These are phyloP conservation scores for Pyropia yezoensis DNA, from an alignment of 23 red algal genomes.

Conservation along the genomic window DNA sequence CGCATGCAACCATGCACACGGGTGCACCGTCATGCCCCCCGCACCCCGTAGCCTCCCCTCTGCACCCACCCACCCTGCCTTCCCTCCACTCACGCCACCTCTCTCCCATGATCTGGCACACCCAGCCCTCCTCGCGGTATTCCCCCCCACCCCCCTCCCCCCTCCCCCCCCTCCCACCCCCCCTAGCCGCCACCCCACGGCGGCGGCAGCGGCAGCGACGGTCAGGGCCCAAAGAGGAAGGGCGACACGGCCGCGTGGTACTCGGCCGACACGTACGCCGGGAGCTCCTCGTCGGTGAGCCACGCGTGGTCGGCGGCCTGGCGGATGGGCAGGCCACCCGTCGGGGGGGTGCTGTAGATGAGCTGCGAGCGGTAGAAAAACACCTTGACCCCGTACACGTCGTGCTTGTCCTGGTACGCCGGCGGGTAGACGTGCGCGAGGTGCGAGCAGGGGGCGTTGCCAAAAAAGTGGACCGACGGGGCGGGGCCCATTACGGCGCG, in stretches of 20 bases:
- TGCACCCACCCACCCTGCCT: too few relatives aligned
- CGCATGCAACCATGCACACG: too few relatives aligned
- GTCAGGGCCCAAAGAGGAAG: neutral
- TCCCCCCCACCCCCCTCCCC: too few relatives aligned
- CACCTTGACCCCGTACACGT: conserved; percentile 75
- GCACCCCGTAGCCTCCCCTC: too few relatives aligned
- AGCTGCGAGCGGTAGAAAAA: conserved; percentile 75
- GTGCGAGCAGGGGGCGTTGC: conserved; percentile 48
- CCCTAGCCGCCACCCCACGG: too few relatives aligned
- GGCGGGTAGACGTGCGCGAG: conserved; percentile 67
- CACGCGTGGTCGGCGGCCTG: conserved; percentile 9
- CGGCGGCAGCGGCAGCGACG: too few relatives aligned
- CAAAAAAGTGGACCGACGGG: conserved; percentile 30
- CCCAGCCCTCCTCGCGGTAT: too few relatives aligned
- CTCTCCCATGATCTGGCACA: too few relatives aligned
- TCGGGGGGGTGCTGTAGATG: neutral
- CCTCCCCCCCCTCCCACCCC: too few relatives aligned
- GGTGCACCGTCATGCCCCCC: too few relatives aligned
- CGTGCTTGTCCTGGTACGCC: conserved; percentile 49
- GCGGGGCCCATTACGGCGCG: conserved; percentile 23
- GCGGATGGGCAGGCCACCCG: neutral
- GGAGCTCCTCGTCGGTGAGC: conserved; percentile 14
- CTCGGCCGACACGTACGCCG: conserved; percentile 7
- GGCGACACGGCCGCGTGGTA: conserved; percentile 1
- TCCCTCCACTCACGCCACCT: too few relatives aligned